phyloP scores from a whole-genome alignment of 495 filamentous ascomycete genomes.

The Lepidopterella palustris region DNA sequence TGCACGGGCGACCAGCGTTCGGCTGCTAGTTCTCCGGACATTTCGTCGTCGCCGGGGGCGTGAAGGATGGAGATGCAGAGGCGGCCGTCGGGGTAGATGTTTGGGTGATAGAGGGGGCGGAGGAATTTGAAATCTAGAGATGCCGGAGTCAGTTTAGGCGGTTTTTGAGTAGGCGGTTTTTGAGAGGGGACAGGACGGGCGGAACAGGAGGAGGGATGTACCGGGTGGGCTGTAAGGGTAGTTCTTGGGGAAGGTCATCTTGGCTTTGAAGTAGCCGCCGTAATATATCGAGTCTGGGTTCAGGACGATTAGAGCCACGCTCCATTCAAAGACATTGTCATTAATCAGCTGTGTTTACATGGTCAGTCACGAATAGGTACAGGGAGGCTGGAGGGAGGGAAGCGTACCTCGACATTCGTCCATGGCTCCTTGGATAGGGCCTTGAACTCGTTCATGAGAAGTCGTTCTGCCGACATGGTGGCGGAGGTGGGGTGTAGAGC shows the following conservation, averaged over 20 bases:
- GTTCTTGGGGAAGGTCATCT: slow-evolving; percentile 79
- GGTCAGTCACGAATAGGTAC: slow-evolving; percentile 11
- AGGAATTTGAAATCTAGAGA: slow-evolving; percentile 70
- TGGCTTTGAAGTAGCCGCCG: slow-evolving; percentile 84
- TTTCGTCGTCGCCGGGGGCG: slow-evolving; percentile 80
- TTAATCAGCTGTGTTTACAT: slow-evolving; percentile 52
- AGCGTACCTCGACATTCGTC: slow-evolving; percentile 77
- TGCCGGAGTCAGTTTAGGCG: not conserved
- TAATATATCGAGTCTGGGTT: slow-evolving; percentile 89
- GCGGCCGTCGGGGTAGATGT: slow-evolving; percentile 83
- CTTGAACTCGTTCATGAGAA: slow-evolving; percentile 87
- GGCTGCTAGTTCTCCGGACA: slow-evolving; percentile 78
- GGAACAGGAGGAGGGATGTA: slow-evolving; percentile 26
- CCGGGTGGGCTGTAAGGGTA: slow-evolving; percentile 87
- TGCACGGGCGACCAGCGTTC: slow-evolving; percentile 94
- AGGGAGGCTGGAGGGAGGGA: not conserved
- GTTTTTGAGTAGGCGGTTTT: too few species aligned
- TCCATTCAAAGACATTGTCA: slow-evolving; percentile 78
- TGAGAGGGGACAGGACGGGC: not conserved
- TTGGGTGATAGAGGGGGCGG: slow-evolving; percentile 80
- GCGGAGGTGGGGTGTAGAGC: too few species aligned
- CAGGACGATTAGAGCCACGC: slow-evolving; percentile 79
- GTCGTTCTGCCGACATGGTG: slow-evolving; percentile 73
- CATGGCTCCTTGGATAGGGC: slow-evolving; percentile 78
- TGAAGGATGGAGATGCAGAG: slow-evolving; percentile 97